phyloP scores from a whole-genome alignment of 2,329 filamentous ascomycete species.

The Trichophyton rubrum region DNA sequence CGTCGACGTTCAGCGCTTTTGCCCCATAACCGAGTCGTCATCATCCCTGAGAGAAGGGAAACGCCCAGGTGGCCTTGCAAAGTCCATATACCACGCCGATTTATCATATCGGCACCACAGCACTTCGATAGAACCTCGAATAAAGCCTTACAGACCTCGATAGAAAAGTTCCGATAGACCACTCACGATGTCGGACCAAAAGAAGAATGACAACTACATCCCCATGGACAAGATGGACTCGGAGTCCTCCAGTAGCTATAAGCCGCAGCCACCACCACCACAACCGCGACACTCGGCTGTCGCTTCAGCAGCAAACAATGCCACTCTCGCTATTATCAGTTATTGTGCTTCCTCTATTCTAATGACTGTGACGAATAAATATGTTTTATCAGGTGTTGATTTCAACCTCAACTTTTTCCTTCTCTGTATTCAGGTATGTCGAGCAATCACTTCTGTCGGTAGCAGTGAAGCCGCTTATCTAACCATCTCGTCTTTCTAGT shows the following conservation, averaged over 20 bases:
- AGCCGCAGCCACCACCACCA: constrained; percentile 27
- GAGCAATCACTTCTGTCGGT: constrained; percentile 18
- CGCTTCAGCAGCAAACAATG: constrained; percentile 56
- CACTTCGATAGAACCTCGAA: background rate
- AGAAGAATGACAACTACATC: constrained; percentile 70
- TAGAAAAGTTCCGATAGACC: background rate
- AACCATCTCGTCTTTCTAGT: constrained; percentile 40
- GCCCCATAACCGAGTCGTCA: background rate
- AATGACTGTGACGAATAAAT: constrained; percentile 99
- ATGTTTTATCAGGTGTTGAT: constrained; percentile 75
- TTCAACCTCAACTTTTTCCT: constrained; percentile 98
- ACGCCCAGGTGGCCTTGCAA: background rate
- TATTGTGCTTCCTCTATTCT: constrained; percentile 96
- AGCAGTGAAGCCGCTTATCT: background rate
- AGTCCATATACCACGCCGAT: too few species aligned
- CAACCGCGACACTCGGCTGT: constrained; percentile 24
- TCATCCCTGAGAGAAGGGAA: background rate
- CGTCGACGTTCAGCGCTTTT: background rate
- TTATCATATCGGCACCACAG: background rate
- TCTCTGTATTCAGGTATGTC: constrained; percentile 69
- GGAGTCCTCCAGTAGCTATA: constrained; percentile 37
- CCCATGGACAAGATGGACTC: constrained; percentile 52
- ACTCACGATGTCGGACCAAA: constrained; percentile 67
- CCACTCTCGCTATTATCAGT: constrained; percentile 65
- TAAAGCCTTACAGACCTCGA: background rate